Conservation (phyloP, 2,329 filamentous ascomycete genomes). For the Zymoseptoria passerinii region DNA sequence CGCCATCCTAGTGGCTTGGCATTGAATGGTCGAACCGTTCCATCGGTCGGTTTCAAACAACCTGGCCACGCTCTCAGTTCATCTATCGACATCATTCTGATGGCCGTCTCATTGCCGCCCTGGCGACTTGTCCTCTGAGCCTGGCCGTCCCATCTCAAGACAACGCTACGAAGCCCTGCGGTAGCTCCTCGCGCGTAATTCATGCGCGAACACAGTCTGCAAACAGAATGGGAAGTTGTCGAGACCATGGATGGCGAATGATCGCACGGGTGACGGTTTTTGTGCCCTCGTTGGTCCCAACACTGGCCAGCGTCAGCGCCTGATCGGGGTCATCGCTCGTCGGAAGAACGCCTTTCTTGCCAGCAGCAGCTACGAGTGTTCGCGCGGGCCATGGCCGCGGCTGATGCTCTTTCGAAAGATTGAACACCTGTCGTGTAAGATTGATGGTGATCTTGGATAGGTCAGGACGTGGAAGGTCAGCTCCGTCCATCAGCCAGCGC, state of each 20-base stretch:
- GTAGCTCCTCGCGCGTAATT: constrained; percentile 10
- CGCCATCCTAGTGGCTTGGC: background rate
- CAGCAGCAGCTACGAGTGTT: constrained; percentile 21
- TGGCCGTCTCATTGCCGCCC: too few species aligned
- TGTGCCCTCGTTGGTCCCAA: constrained; percentile 15
- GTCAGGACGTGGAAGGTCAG: constrained; percentile 9
- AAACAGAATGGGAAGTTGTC: constrained; percentile 20
- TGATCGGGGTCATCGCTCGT: constrained; percentile 17
- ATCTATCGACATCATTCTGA: too few species aligned
- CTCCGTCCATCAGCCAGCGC: constrained; percentile 20
- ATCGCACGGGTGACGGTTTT: constrained; percentile 14
- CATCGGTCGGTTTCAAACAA: background rate
- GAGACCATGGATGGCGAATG: constrained; percentile 24
- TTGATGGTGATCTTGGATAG: constrained; percentile 4
- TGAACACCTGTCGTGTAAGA: constrained; percentile 13
- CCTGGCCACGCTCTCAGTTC: too few species aligned
- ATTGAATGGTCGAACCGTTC: background rate
- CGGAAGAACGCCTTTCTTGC: constrained; percentile 20
- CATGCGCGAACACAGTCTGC: constrained; percentile 16
- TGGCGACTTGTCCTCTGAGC: background rate
- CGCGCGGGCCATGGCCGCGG: constrained; percentile 11
- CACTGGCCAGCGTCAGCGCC: constrained; percentile 15
- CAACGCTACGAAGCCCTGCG: constrained; percentile 8
- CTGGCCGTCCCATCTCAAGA: background rate
- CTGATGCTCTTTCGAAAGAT: constrained; percentile 1